Evolutionary conservation across 2,329 filamentous ascomycete genomes (phyloP).

Genomic region (Arthrobotrys sphaeroides): DNA sequence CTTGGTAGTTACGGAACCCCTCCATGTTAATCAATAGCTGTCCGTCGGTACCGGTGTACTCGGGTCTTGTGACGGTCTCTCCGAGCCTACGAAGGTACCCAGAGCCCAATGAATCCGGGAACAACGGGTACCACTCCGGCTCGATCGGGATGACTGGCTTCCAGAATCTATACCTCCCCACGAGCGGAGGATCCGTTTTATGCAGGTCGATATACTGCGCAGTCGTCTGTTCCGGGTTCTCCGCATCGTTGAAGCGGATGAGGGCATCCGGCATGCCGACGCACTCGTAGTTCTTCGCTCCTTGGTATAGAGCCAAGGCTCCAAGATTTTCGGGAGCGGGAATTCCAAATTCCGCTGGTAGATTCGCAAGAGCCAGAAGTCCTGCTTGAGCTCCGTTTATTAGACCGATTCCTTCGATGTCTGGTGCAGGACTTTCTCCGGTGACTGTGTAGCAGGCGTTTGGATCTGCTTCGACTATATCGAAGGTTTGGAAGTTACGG

Average conservation of each 20-base stretch:
- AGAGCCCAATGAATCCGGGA: background rate
- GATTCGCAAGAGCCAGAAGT: background rate
- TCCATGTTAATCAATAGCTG: background rate
- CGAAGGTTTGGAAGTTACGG: constrained; percentile 21
- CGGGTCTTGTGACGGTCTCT: background rate
- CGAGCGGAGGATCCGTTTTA: background rate
- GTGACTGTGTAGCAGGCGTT: constrained; percentile 25
- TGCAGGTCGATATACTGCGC: constrained; percentile 19
- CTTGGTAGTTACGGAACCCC: background rate
- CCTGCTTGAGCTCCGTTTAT: constrained; percentile 27
- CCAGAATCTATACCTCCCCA: constrained; percentile 35
- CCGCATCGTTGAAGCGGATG: constrained; percentile 38
- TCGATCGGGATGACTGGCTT: constrained; percentile 17
- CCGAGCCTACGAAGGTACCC: constrained; percentile 14
- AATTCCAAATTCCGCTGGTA: background rate
- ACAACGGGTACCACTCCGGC: background rate
- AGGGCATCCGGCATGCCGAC: constrained; percentile 2
- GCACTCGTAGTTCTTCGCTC: constrained; percentile 12
- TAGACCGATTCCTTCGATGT: constrained; percentile 14
- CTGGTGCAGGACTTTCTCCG: background rate
- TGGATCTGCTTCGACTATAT: constrained; percentile 3
- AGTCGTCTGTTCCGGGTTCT: background rate
- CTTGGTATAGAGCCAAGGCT: constrained; percentile 28
- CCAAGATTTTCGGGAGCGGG: constrained; percentile 1
- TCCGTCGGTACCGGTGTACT: background rate